Evolutionary conservation across 108 stramenopile species (phyloP), one percentile per base, ranked within the genome.

Genomic region (Mayamaea pseudoterrestris): DNA sequence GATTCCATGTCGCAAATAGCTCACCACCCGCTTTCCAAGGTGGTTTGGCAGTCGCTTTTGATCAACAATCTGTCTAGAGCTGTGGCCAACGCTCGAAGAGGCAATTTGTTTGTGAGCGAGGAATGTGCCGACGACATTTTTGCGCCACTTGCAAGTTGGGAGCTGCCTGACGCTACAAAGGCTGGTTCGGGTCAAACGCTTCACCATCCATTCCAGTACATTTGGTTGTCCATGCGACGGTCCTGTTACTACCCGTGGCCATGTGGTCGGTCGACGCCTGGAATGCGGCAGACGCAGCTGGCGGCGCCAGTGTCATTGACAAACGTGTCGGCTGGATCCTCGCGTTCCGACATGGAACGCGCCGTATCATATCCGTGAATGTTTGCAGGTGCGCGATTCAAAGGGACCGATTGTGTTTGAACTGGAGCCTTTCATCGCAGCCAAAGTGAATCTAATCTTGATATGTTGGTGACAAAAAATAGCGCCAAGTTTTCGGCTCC

Each of bases 121-220:
- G 8, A 3, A 27, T 16, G 21, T 7, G 49, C 20, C n/a, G 46
- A 47, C 29, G 18, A 5, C 3, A 42, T 55, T 23, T 64, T 64
- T 36, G 42, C 27, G 3, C 55, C 55, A 5, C 42, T 64, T 16
- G 34, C 56, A 21, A 29, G 21, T 25, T 57, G 55, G 49, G 63
- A 64, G 32, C 30, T 36, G n/a, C 63, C 63, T 8, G 6, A 5
- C 35, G 2, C 55, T 27, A 13, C 42, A 1, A 11, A 35, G 31
- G n/a, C 63, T 5, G 63, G 63, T 35, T 64, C 63, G 2, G 56
- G 56, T 5, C 32, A 34, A 35, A 43, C 43, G 7, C 28, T 57
- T 35, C 20, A 37, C 20, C 42, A 45, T 7, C 40, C 50, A 7
- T 16, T 50, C 2, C 29, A 7, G 4, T 56, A 64, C 29, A 16